Conservation (phyloP, 2,329 filamentous ascomycete species). For the Epichloe hybrida region DNA sequence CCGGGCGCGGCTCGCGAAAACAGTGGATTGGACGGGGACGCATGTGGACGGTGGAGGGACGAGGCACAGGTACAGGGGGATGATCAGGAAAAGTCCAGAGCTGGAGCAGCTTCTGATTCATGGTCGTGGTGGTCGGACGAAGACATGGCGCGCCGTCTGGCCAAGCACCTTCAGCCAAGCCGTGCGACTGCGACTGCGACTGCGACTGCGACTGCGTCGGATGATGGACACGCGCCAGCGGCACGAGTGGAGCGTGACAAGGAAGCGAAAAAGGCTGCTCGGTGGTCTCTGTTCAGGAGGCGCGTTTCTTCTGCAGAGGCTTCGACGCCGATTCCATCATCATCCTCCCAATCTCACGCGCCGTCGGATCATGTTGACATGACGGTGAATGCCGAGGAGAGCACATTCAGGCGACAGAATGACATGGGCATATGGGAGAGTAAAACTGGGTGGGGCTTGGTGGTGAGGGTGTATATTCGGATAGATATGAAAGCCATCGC, state of each 20-base stretch:
- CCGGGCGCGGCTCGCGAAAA: background rate
- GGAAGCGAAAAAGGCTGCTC: constrained; percentile 12
- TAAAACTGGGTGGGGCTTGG: constrained; percentile 34
- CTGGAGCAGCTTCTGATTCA: background rate
- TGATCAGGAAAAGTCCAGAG: background rate
- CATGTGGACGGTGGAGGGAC: background rate
- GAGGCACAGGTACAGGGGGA: background rate
- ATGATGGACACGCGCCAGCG: constrained; percentile 12
- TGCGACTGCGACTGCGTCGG: constrained; percentile 4
- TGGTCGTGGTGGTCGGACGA: constrained; percentile 35
- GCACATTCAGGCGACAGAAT: constrained; percentile 37
- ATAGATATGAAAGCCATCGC: no score
- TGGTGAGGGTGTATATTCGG: constrained; percentile 17
- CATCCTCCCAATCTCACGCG: background rate
- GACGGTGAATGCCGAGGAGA: constrained; percentile 29
- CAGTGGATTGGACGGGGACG: background rate
- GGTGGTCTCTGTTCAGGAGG: constrained; percentile 22
- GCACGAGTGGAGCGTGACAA: constrained; percentile 16
- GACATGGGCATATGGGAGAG: constrained; percentile 39
- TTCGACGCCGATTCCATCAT: background rate
- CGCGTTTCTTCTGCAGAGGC: constrained; percentile 4
- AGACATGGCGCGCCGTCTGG: constrained; percentile 30
- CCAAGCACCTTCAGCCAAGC: constrained; percentile 28
- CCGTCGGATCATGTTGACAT: constrained; percentile 21
- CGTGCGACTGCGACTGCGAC: constrained; percentile 5